Evolutionary conservation across 805 yeast species (phyloP), one percentile per base, ranked within the genome.

Genomic region (Wickerhamiella alocasiicola): DNA sequence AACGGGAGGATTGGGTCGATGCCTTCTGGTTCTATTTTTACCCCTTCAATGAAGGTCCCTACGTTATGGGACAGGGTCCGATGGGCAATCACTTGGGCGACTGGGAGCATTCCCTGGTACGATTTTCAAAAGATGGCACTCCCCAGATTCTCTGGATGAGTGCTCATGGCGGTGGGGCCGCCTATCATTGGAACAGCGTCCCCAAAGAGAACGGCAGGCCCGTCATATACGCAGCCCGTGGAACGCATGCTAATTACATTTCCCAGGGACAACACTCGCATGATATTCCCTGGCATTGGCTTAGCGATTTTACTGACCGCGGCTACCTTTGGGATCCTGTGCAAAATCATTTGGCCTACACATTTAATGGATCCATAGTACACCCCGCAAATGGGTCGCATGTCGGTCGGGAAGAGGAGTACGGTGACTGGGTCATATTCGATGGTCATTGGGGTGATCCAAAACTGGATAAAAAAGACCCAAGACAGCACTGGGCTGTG

Each of bases 161-260:
- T 21, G 97, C 96, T 1, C 98, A 88, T 60, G 95, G 96, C 2
- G 96, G 97, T 9, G 98, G 98, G 6, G 79, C 85, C 23, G 95
- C 94, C 0, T 88, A 79, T 56, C 68, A 69, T 46, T 87, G 77
- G 56, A 67, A 71, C n/a, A 79, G 83, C 18, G 60, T 87, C 41
- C 46, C 32, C 30, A 39, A 12, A 11, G 62, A 66, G 39, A 50
- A 55, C 7, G 18, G 24, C 13, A 67, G 81, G 49, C 96, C 97
- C 0, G 69, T 85, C 16, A 71, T 91, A 1, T 91, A 81, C 58
- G 74, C 91, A 16, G 95, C 96, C 0, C 68, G 95, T 47, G 98
- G 98, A 0, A 88, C 98, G 0, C 98, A 88, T 62, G 97, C 97
- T 15, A 88, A 91, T 59, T 88, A 88, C 56, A 93, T 91, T 1